Evolutionary conservation across 1,139 yeast species (phyloP), one percentile per base, ranked within the genome.

Genomic region (Saccharomyces pastorianus): DNA sequence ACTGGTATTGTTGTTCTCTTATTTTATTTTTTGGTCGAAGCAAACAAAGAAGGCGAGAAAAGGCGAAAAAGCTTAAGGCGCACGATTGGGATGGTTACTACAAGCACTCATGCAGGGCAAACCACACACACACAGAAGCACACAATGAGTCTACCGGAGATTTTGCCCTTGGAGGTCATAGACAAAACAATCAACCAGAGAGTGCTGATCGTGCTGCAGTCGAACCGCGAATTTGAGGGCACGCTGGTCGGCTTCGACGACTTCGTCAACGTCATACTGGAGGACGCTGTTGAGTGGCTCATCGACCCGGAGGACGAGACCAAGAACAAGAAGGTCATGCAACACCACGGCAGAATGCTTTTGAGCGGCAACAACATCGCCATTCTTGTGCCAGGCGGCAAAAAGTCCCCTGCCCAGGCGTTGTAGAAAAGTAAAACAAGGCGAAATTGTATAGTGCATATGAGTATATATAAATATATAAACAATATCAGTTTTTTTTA

Each of bases 241-340:
- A 88, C 84, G 8, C 76, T 93, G 53, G 81, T 86, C 29, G 99
- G 98, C 0, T 91, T 93, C 70, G 99, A 93, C 70, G 98, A 93
- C 70, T 91, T 85, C 65, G 98, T 93, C 58, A 93, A 93, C 71
- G 85, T 91, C 76, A 96, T 93, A 9, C 78, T 91, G 58, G 87
- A 86, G 65, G 84, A 89, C 63, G 97, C 88, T 38, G 79, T 80
- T 6, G 98, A 90, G 69, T 48, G 63, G 59, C 53, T 59, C 1
- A 55, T 56, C 20, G 59, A 55, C 26, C 55, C 71, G 65, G 51
- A 73, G 71, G 54, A 75, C 7, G 56, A 71, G 66, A 50, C 73
- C 71, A 54, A 75, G 70, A 56, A 73, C 73, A 53, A 79, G 80
- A 61, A 78, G 80, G 67, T 67, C 23, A 61, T 66, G 61, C 61